These are phyloP conservation scores for Hymenoscyphus repandus DNA, from an alignment of 2,329 filamentous ascomycete genomes.

Conservation along the genomic window DNA sequence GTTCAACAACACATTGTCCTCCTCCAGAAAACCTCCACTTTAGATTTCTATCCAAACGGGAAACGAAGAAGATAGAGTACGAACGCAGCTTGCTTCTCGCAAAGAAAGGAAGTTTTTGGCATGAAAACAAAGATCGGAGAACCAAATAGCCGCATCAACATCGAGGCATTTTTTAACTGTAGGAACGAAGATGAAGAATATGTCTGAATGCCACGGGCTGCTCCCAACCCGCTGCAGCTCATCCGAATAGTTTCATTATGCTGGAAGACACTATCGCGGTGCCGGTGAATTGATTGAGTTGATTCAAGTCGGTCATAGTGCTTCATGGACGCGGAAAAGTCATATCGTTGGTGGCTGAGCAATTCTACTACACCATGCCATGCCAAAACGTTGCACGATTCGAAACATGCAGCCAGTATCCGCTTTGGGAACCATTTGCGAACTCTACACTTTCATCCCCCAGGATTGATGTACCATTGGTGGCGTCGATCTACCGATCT, in stretches of 20 bases:
- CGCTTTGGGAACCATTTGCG: constrained; percentile 5
- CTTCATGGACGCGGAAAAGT: background rate
- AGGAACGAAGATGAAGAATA: too few species aligned
- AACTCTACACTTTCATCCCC: constrained; percentile 1
- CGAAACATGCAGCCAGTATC: constrained; percentile 11
- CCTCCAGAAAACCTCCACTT: background rate
- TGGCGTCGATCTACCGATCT: constrained; percentile 4
- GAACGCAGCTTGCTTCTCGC: background rate
- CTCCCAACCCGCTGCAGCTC: too few species aligned
- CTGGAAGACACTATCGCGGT: too few species aligned
- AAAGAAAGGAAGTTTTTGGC: background rate
- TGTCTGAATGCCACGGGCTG: too few species aligned
- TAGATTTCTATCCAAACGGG: background rate
- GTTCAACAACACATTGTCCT: background rate
- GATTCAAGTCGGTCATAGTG: too few species aligned
- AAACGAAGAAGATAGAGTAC: background rate
- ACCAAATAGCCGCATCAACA: background rate
- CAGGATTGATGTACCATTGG: constrained; percentile 3
- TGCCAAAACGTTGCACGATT: constrained; percentile 11
- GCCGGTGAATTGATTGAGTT: too few species aligned
- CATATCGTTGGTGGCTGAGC: constrained; percentile 11
- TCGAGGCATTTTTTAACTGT: too few species aligned
- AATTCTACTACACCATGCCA: constrained; percentile 8
- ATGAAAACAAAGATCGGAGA: background rate
- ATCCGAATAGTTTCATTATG: too few species aligned